Evolutionary conservation across 495 filamentous ascomycete genomes (phyloP).

Genomic region (Astrothelium subdiscretum): DNA sequence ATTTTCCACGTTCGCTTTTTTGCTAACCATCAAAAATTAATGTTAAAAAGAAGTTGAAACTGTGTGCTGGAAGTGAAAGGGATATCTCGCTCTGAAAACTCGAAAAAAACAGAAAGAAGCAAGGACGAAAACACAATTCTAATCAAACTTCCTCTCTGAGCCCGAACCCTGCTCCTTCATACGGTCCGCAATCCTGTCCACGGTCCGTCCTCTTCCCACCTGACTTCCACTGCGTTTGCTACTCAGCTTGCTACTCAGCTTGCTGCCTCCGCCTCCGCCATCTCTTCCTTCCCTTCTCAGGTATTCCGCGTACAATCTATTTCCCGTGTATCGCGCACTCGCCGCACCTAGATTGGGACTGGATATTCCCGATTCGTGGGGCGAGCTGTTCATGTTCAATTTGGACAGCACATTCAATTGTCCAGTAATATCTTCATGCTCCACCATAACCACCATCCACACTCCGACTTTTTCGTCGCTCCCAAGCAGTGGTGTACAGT

Average conservation of each 20-base stretch:
- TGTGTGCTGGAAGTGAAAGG: background rate
- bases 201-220: background rate
- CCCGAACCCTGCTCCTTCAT: background rate
- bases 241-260: background rate
- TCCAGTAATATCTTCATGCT: constrained; percentile 31
- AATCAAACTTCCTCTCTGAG: background rate
- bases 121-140: background rate
- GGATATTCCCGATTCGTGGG: background rate
- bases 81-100: background rate
- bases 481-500: constrained; percentile 50
- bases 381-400: background rate
- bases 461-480: constrained; percentile 47
- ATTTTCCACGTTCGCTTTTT: background rate
- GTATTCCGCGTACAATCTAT: constrained; percentile 28
- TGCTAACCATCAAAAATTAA: background rate
- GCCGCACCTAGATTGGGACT: constrained; percentile 9
- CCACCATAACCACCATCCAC: constrained; percentile 55
- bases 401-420: constrained; percentile 7
- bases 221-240: background rate
- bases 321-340: constrained; percentile 14
- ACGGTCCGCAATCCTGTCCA: background rate
- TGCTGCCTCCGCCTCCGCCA: background rate
- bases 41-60: background rate
- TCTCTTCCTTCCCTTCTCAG: constrained; percentile 17
- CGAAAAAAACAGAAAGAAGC: background rate